phyloP scores from a whole-genome alignment of 139 green algal species.

The Edaphochlamys debaryana region DNA sequence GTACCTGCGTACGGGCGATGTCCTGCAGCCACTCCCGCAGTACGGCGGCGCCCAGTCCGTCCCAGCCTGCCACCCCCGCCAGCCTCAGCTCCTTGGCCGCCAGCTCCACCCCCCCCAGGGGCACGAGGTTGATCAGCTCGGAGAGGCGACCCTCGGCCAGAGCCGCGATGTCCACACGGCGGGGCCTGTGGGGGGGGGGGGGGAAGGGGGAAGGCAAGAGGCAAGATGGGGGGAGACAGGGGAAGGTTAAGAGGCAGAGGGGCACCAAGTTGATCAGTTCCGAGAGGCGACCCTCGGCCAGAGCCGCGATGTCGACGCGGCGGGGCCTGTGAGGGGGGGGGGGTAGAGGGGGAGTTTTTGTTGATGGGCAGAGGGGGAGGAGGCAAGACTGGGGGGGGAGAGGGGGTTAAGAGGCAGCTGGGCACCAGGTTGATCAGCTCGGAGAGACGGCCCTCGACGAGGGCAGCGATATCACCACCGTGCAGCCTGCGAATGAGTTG shows the following conservation, averaged over 20 bases:
- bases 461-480: slow-evolving; percentile 67
- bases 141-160: slow-evolving; percentile 63
- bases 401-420: too few relatives aligned
- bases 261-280: slow-evolving; percentile 84
- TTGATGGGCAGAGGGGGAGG: too few relatives aligned
- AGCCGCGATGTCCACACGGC: slow-evolving; percentile 68
- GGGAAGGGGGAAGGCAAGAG: too few relatives aligned
- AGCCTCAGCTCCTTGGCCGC: slow-evolving; percentile 59
- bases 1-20: slow-evolving; percentile 63
- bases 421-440: slow-evolving; percentile 84
- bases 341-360: too few relatives aligned
- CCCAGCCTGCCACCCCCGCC: slow-evolving; percentile 65
- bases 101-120: slow-evolving; percentile 76
- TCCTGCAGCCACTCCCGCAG: slow-evolving; percentile 66
- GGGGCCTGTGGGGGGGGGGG: slow-evolving; percentile 57
- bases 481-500: slow-evolving; percentile 58
- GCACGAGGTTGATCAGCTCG: slow-evolving; percentile 83
- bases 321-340: slow-evolving; percentile 61
- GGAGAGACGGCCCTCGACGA: slow-evolving; percentile 61
- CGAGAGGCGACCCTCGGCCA: slow-evolving; percentile 61
- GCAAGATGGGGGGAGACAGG: too few relatives aligned
- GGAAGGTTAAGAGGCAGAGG: too few relatives aligned
- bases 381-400: too few relatives aligned
- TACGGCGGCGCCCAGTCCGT: slow-evolving; percentile 56
- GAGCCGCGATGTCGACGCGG: slow-evolving; percentile 67